A percentile compares a stretch with the other conserved stretches of the same genome.
These are phyloP conservation scores for Eucalyptus viminalis DNA, from an alignment of 345 rosid genomes.

Conservation along the genomic window DNA sequence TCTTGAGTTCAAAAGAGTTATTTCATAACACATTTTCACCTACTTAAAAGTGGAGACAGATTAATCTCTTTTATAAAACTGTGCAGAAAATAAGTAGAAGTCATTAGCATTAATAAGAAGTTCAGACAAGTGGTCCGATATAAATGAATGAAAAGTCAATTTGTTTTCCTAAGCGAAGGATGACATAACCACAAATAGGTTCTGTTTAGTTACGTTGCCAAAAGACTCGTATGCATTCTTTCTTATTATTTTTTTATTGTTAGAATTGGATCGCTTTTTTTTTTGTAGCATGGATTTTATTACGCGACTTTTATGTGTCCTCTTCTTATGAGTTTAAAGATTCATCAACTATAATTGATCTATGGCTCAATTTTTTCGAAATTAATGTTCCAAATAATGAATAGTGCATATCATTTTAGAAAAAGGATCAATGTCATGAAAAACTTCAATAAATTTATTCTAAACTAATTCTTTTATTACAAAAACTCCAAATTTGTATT, in stretches of 20 bases:
- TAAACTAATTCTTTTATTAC: accelerated
- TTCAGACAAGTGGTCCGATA: background rate
- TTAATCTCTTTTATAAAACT: background rate
- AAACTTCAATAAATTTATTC: accelerated
- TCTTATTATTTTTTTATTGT: accelerated
- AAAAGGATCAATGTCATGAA: accelerated
- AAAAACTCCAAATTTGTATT: accelerated
- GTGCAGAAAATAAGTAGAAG: background rate
- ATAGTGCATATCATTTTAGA: background rate
- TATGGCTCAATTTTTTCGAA: background rate
- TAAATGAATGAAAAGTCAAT: accelerated
- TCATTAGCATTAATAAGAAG: background rate
- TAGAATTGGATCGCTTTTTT: too few relatives aligned
- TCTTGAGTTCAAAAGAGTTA: background rate
- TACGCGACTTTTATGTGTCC: background rate
- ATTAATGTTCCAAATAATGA: background rate
- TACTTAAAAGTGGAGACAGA: background rate
- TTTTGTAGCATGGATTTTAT: too few relatives aligned
- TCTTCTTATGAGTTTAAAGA: background rate
- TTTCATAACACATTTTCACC: background rate
- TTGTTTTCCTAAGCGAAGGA: background rate
- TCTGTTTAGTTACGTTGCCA: accelerated
- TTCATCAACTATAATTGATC: accelerated
- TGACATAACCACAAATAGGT: background rate
- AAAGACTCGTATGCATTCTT: too few relatives aligned